Percentiles rank a stretch among this genome's conserved stretches.
These are phyloP conservation scores for Xenoacremonium recifei DNA, from an alignment of 2,329 filamentous ascomycete species.

Conservation along the genomic window DNA sequence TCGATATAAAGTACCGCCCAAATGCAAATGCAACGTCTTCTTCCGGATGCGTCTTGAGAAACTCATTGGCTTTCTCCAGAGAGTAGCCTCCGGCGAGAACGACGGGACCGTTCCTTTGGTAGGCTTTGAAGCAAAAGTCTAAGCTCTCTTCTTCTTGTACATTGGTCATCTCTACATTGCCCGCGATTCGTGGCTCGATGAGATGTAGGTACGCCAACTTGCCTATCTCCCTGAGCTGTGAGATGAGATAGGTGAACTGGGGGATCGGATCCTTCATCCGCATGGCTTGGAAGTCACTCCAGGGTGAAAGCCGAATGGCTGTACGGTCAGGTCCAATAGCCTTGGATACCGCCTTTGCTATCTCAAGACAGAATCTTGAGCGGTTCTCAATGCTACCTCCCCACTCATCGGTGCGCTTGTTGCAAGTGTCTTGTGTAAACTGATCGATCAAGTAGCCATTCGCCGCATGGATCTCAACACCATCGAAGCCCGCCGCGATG, in stretches of 20 bases:
- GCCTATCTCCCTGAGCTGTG: not conserved
- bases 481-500: slow-evolving; percentile 66
- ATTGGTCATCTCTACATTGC: slow-evolving; percentile 31
- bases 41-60: slow-evolving; percentile 23
- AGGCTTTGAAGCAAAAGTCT: slow-evolving; percentile 30
- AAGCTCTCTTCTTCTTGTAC: slow-evolving; percentile 27
- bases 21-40: slow-evolving; percentile 29
- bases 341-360: slow-evolving; percentile 41
- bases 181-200: slow-evolving; percentile 36
- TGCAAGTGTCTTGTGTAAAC: slow-evolving; percentile 53
- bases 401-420: slow-evolving; percentile 51
- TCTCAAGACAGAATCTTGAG: slow-evolving; percentile 47
- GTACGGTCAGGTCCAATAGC: slow-evolving; percentile 51
- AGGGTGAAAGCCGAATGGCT: slow-evolving; percentile 60
- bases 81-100: slow-evolving; percentile 31
- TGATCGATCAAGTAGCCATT: slow-evolving; percentile 64
- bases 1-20: slow-evolving; percentile 34
- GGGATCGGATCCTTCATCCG: slow-evolving; percentile 53
- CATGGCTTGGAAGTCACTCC: slow-evolving; percentile 62
- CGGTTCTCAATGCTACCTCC: slow-evolving; percentile 55
- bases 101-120: slow-evolving; percentile 31
- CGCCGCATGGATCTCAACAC: slow-evolving; percentile 60
- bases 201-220: slow-evolving; percentile 35
- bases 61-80: slow-evolving; percentile 19
- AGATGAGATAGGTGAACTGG: not conserved